Base-by-base conservation (phyloP, 192 early-diverging fungal species). In the Entomortierella lignicola region DNA sequence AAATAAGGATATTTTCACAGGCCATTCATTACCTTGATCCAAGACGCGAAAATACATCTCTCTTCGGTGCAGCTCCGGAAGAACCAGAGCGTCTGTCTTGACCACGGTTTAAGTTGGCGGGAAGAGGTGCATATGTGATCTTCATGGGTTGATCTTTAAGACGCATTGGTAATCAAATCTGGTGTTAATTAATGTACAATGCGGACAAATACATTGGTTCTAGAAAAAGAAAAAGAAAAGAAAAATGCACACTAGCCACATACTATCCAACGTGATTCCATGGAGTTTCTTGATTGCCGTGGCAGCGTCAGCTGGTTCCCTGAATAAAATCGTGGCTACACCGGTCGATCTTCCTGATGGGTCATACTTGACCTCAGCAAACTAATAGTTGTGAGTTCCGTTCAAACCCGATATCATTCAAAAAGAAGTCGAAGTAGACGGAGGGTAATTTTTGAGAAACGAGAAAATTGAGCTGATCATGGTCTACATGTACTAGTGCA, bases 191-290 rank as follows among this genome's bases (percentile, higher is more conserved):
- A 43, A 2, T 18, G 29, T 5, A 43, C 21, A 53, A n/a, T n/a
- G n/a, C n/a, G n/a, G n/a, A n/a, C n/a, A n/a, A n/a, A n/a, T n/a
- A n/a, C n/a, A n/a, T n/a, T n/a, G n/a, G n/a, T n/a, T n/a, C n/a
- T n/a, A 70, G 18, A 50, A 61, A 53, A 48, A 43, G 29, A n/a
- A n/a, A n/a, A n/a, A n/a, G n/a, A 25, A 52, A 47, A 0, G 32
- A 34, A 26, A 37, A 43, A 29, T 41, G n/a, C 34, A 39, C 13
- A 51, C 30, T 31, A 44, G 25, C 12, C 42, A 34, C 37, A 10
- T 83, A 86, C 88, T 85, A 80, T 89, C 88, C 18, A 89, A 47
- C 18, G 81, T 69, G n/a, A 85, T 71, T 55, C 81, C 83, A 31
- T 89, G 60, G 12, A 84, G 82, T 58, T 85, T 89, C 51, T 84